Conservation (phyloP, 306 rosid species). For the Benincasa hispida region DNA sequence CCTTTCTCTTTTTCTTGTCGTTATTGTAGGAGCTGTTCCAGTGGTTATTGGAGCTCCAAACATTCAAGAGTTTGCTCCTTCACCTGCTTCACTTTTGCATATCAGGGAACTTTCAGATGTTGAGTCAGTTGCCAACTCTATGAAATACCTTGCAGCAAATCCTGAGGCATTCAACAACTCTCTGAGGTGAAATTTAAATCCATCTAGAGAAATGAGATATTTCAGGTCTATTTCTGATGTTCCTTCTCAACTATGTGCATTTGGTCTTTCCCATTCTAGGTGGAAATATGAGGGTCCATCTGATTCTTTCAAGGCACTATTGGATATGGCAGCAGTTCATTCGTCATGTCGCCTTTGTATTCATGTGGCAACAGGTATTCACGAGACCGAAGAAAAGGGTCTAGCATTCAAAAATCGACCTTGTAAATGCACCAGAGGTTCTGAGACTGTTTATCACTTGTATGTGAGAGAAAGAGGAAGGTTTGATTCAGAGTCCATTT, state of each 20-base stretch:
- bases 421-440: constrained; percentile 79
- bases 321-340: constrained; percentile 99
- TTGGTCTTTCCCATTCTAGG: constrained; percentile 35
- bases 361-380: constrained; percentile 71
- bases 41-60: constrained; percentile 95
- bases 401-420: constrained; percentile 59
- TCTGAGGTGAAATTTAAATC: constrained; percentile 39
- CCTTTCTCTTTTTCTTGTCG: not conserved
- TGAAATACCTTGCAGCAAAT: constrained; percentile 62
- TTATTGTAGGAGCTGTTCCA: constrained; percentile 57
- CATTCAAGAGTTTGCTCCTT: constrained; percentile 80
- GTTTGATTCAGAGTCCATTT: constrained; percentile 72
- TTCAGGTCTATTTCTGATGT: not conserved
- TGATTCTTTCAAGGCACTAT: constrained; percentile 91
- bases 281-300: constrained; percentile 98
- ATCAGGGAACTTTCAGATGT: constrained; percentile 57
- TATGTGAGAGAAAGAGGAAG: constrained; percentile 87
- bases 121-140: constrained; percentile 54
- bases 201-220: not conserved
- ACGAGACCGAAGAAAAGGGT: constrained; percentile 62
- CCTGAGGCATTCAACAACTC: constrained; percentile 73
- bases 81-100: constrained; percentile 56
- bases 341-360: constrained; percentile 98
- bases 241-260: not conserved
- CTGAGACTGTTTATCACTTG: constrained; percentile 54